Evolutionary conservation across 257 asterid species (phyloP), one percentile per base, ranked within the genome.

Genomic region (Voacanga thouarsii): DNA sequence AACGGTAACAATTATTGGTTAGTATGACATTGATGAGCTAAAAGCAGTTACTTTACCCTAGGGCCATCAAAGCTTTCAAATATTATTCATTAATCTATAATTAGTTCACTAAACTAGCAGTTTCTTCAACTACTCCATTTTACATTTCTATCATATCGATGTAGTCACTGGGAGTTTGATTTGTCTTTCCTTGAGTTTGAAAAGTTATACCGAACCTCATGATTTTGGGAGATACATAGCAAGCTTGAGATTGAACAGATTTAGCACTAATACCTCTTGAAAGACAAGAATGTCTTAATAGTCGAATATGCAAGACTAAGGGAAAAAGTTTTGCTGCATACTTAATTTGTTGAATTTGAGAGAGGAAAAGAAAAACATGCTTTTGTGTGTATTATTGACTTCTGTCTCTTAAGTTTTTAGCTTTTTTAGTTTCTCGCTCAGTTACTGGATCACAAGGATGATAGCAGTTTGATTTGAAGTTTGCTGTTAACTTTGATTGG

Each of bases 1-100:
- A 3, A 71, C 33, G 55, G 70, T 65, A 61, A 67, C 49, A 8
- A 43, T 59, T 44, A 53, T 53, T 55, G 44, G 39, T 78, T 75
- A 69, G 47, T 45, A 59, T 21, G 49, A 3, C n/a, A n/a, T 65
- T 37, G 26, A 65, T 24, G 1, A 47, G 63, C 55, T 60, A 21
- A 50, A 53, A 37, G 51, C 39, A 41, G 12, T 56, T 57, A 33
- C 6, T 68, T 45, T 21, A n/a, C 43, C 53, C 14, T 47, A 1
- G 3, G 14, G 41, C 30, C 16, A 26, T 12, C 23, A 30, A 18
- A 63, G 18, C 12, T 60, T 60, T 60, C 37, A n/a, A 24, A 5
- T 12, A 30, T 26, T 26, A 14, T n/a, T 61, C 21, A 28, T 61
- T 61, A 12, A 41, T 26, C 21, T 28, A 28, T 16, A 28, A 60